Conservation (phyloP, 139 green algal species). For the Desmodesmus armatus region DNA sequence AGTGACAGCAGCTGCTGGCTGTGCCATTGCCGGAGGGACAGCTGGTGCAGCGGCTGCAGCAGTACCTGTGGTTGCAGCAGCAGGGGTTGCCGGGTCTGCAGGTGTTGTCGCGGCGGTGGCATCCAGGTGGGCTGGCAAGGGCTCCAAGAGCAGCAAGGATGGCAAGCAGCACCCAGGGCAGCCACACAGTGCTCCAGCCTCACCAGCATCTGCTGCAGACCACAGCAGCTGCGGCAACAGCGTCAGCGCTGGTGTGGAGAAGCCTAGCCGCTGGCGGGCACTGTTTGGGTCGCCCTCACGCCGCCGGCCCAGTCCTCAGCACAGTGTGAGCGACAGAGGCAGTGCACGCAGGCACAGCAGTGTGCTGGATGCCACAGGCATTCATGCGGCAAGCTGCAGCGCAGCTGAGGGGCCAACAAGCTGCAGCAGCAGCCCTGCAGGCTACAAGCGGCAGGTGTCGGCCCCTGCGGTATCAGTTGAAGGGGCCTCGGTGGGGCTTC, state of each 20-base stretch:
- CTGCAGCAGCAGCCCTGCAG: conserved; percentile 1
- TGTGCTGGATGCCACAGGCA: background rate
- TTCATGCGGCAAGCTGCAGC: background rate
- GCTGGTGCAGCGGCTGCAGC: background rate
- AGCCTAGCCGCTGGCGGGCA: conserved; percentile 12
- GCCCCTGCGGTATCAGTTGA: no score
- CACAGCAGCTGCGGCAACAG: background rate
- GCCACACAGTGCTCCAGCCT: background rate
- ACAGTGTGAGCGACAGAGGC: background rate
- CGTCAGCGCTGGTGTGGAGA: background rate
- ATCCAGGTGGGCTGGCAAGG: background rate
- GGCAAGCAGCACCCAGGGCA: background rate
- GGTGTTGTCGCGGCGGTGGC: conserved; percentile 11
- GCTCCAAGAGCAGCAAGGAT: conserved; percentile 28
- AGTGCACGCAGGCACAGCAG: conserved; percentile 5
- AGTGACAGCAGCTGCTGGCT: background rate
- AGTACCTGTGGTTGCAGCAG: background rate
- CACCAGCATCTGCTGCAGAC: background rate
- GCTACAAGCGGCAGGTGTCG: background rate
- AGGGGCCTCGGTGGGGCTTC: no score
- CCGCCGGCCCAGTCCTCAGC: background rate
- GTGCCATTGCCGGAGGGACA: background rate
- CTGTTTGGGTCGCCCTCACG: conserved; percentile 5
- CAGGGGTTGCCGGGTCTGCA: background rate
- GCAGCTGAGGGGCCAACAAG: background rate